A percentile compares a stretch with the other conserved stretches of the same genome.
Evolutionary conservation across 208 protist species (phyloP).

Genomic region (Trypanosoma congolense): DNA sequence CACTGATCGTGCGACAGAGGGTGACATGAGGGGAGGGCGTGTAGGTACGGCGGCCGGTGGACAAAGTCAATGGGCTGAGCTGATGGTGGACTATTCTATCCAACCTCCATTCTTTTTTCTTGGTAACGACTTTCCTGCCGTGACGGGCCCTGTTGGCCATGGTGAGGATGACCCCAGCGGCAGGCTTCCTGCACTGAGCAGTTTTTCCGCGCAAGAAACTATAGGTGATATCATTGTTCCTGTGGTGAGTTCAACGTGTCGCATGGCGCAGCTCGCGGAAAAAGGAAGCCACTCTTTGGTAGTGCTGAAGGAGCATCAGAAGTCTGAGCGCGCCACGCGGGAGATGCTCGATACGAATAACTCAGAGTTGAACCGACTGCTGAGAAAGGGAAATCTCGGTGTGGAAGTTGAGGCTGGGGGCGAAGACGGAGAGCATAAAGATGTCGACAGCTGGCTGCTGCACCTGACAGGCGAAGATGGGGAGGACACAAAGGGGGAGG

Average conservation of each 20-base stretch:
- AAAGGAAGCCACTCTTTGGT: slow-evolving; percentile 54
- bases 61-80: slow-evolving; percentile 5
- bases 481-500: slow-evolving; percentile 8
- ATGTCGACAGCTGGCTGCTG: neutral
- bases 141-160: neutral
- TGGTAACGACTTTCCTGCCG: slow-evolving; percentile 57
- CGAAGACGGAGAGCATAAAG: neutral
- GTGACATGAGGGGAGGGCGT: slow-evolving; percentile 1
- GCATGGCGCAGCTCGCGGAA: slow-evolving; percentile 39
- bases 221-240: slow-evolving; percentile 76
- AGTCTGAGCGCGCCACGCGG: slow-evolving; percentile 50
- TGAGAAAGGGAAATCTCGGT: slow-evolving; percentile 39
- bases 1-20: slow-evolving; percentile 1
- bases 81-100: slow-evolving; percentile 15
- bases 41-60: neutral
- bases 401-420: slow-evolving; percentile 8
- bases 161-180: slow-evolving; percentile 1
- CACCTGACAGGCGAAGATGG: neutral
- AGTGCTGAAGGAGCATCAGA: slow-evolving; percentile 44
- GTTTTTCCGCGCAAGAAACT: slow-evolving; percentile 12
- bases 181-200: slow-evolving; percentile 8
- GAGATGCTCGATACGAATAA: slow-evolving; percentile 67
- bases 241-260: slow-evolving; percentile 43
- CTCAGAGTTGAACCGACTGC: slow-evolving; percentile 52
- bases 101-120: slow-evolving; percentile 63